Base-by-base conservation (phyloP, 352 stramenopile species). In the Globisporangium megalacanthum region DNA sequence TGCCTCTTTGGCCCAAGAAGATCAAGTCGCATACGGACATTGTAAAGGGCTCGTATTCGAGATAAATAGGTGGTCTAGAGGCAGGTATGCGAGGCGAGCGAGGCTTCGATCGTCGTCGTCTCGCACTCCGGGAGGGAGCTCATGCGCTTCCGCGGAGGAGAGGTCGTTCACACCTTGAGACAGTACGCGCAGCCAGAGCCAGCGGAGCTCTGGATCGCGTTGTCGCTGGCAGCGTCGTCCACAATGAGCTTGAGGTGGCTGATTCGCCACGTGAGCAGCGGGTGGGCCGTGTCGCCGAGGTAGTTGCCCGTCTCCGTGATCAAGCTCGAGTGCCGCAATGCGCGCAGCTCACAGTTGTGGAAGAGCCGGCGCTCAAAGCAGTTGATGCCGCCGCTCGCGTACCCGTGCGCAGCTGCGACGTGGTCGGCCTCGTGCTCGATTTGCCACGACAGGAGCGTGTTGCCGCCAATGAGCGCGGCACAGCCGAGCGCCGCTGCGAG, bases 271-370 rank as follows among this genome's bases (percentile, higher is more conserved):
- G 84, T 92, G 14, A 94, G 64, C 41, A 89, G 66, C 46, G 84
- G 84, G 52, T 94, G 84, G 1, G 76, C 77, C 13, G 76, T 89
- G 60, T 94, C 84, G 22, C 79, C 84, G 22, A 94, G 62, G 66
- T 94, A 94, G 66, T 94, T 90, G 54, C 84, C 84, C 36, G 75
- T 64, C 52, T 88, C 66, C 15, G 77, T 89, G 70, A 94, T 94
- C 68, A 89, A 68, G 20, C 61, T 67, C 20, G 79, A 82, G 42
- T 86, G 72, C 51, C 86, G 61, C 14, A 79, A 58, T 31, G 68
- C 73, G 14, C 79, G 77, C 62, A 92, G 61, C 54, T 86, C 73
- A 53, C 79, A 89, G 68, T 94, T 94, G 52, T 74, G 77, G 5
- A 69, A 81, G 5, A 90, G 64, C 44, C 89, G 86, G 36, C 84